Conservation (phyloP, 495 filamentous ascomycete genomes). For the Aspergillus olivimuriae region DNA sequence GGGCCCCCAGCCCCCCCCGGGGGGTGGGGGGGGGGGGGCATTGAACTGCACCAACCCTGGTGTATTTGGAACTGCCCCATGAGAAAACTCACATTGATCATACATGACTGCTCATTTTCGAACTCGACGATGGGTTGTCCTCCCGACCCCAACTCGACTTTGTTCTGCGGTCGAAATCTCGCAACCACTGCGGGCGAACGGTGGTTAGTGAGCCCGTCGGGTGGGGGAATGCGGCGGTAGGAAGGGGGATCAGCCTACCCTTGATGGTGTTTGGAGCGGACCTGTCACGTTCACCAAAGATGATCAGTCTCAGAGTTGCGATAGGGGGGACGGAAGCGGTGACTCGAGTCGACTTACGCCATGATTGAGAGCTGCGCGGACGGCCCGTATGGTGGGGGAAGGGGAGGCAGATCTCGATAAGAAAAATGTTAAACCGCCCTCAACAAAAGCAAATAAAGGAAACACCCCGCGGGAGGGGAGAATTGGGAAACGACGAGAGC, state of each 20-base stretch:
- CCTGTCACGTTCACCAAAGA: slow-evolving; percentile 18
- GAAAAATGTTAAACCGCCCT: too few relatives aligned
- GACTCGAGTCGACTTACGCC: slow-evolving; percentile 37
- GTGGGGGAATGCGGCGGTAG: neutral
- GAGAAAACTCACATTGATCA: slow-evolving; percentile 59
- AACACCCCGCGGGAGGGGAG: neutral
- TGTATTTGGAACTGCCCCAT: neutral
- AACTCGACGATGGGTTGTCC: slow-evolving; percentile 89
- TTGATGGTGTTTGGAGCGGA: slow-evolving; percentile 64
- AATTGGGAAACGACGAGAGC: slow-evolving; percentile 8
- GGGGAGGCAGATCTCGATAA: neutral
- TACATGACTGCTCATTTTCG: slow-evolving; percentile 83
- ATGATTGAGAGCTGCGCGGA: slow-evolving; percentile 26
- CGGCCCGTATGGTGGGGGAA: neutral
- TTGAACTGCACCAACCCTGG: slow-evolving; percentile 7
- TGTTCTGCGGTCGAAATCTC: slow-evolving; percentile 95
- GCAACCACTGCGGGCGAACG: slow-evolving; percentile 63
- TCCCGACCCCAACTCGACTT: slow-evolving; percentile 79
- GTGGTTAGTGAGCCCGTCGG: neutral
- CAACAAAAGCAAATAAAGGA: neutral
- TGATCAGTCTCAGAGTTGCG: slow-evolving; percentile 11
- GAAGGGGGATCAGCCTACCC: slow-evolving; percentile 41
- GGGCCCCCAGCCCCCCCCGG: too few relatives aligned
- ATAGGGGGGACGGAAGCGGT: slow-evolving; percentile 4
- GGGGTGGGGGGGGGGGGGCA: too few relatives aligned